Base-by-base conservation (phyloP, 306 rosid species). In the Quercus agrifolia region DNA sequence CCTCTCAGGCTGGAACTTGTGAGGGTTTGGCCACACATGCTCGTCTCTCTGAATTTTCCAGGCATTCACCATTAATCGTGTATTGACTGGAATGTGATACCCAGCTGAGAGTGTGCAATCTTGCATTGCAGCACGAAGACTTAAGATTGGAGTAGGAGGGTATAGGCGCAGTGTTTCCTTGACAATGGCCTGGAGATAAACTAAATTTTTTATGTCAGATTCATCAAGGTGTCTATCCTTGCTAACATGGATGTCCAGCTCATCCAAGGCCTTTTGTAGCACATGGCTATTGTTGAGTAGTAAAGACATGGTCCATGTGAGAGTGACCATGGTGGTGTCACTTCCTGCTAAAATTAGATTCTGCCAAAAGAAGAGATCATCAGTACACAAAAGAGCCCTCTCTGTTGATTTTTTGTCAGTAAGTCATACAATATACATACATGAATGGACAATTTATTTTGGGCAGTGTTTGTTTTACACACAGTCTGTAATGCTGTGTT, bases 331-430 rank as follows among this genome's bases (percentile, higher is more conserved):
- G 54, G 77, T 86, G 27, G 80, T 51, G 78, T 86, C 85, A 9
- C 83, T 78, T 83, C 85, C 87, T 56, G 87, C 89, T 70, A 86
- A 69, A 73, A 86, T 75, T 58, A 86, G 71, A 77, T 86, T 86
- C 87, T 83, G 83, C 85, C 30, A 79, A 66, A 59, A 49, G 54
- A 23, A 3, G 31, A 23, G 31, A 25, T 23, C 6, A n/a, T 59
- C 11, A 23, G 11, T 59, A 20, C 28, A 59, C 30, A 21, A 20
- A 58, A 4, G 5, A 10, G 13, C 12, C 64, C 28, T 30, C 0
- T 12, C 14, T 49, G 54, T 12, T 49, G 54, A 49, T 12, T 49
- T 49, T 49, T 49, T 49, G 5, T 12, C 54, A 49, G 5, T 2
- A 49, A 13, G 54, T 49, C 54, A 49, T 11, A 49, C 5, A 49